Conservation (phyloP, 177 flowering plant species). For the Tripterygium wilfordii region DNA sequence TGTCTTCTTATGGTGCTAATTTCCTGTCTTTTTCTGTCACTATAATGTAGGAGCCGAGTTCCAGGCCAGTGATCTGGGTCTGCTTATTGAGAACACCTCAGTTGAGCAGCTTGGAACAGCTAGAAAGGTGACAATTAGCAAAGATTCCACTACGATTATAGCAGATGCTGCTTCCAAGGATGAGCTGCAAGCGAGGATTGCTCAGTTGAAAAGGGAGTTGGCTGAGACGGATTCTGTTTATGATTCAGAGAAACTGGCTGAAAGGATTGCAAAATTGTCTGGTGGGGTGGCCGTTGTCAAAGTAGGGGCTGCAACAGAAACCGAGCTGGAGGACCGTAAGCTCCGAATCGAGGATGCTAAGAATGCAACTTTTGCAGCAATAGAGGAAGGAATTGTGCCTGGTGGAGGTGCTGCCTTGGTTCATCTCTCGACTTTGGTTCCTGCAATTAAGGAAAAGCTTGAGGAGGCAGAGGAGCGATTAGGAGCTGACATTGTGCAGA, state of each 20-base stretch:
- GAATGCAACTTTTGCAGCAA: constrained; percentile 97
- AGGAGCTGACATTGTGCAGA: constrained; percentile 90
- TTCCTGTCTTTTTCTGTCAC: background rate
- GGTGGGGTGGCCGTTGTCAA: constrained; percentile 98
- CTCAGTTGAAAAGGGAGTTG: constrained; percentile 84
- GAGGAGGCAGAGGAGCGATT: constrained; percentile 80
- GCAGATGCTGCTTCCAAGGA: constrained; percentile 98
- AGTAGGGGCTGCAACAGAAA: constrained; percentile 97
- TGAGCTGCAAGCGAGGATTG: constrained; percentile 86
- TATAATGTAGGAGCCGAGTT: constrained; percentile 66
- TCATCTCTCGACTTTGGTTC: constrained; percentile 67
- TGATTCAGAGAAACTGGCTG: constrained; percentile 90
- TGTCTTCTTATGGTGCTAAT: no score
- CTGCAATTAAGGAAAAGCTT: constrained; percentile 70
- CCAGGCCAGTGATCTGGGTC: constrained; percentile 79
- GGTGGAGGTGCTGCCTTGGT: constrained; percentile 95
- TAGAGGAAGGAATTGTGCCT: constrained; percentile 96
- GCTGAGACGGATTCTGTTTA: constrained; percentile 89
- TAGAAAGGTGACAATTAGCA: constrained; percentile 76
- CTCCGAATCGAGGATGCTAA: constrained; percentile 95
- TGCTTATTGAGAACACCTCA: constrained; percentile 64
- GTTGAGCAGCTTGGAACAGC: constrained; percentile 89
- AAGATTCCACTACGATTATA: constrained; percentile 87
- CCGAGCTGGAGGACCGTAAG: constrained; percentile 96
- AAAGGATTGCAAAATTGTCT: constrained; percentile 93